Base-by-base conservation (phyloP, 2,329 filamentous ascomycete genomes). In the Fusarium bactridioides region DNA sequence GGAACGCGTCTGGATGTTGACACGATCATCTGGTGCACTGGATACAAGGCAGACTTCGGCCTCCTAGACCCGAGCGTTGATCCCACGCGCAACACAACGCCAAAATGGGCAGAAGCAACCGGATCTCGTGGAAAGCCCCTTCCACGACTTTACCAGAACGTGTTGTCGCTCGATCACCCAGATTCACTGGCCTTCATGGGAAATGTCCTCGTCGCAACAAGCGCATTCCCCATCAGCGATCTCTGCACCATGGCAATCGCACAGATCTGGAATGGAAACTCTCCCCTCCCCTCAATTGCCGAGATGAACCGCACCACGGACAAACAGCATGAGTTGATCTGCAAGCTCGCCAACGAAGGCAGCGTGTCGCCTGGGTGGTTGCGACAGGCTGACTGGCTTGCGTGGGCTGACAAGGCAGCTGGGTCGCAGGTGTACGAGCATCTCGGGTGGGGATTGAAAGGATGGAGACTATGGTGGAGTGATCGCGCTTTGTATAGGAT, bases 121-220 rank as follows among this genome's bases (percentile, higher is more conserved):
- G 78, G 63, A 69, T 79, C 64, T 25, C 73, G 72, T 72, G 79
- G 70, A 16, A 77, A 75, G 10, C 70, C 78, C 0, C 78, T 84
- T 1, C 78, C 81, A 7, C 72, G 80, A 2, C 76, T 86, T 4
- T 86, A 83, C 59, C 80, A 82, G 43, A 85, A 85, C 70, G 71
- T 86, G 9, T 84, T 87, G 67, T 84, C 84, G 3, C 78, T 84
- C 0, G 75, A 80, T 29, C 75, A 83, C 29, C 83, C 84, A 7
- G 78, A 84, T 15, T 84, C 82, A 13, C 78, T 87, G 9, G 86
- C 83, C 0, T 82, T 86, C 56, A 74, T 85, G 61, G 82, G 82
- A 64, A 80, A 80, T 58, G 75, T 79, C 12, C 78, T 79, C 11
- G 79, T 82, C 40, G 76, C 78, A 65, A 76, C 82, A 48, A 78